phyloP scores from a whole-genome alignment of 306 rosid genomes.

The Clitoria ternatea region DNA sequence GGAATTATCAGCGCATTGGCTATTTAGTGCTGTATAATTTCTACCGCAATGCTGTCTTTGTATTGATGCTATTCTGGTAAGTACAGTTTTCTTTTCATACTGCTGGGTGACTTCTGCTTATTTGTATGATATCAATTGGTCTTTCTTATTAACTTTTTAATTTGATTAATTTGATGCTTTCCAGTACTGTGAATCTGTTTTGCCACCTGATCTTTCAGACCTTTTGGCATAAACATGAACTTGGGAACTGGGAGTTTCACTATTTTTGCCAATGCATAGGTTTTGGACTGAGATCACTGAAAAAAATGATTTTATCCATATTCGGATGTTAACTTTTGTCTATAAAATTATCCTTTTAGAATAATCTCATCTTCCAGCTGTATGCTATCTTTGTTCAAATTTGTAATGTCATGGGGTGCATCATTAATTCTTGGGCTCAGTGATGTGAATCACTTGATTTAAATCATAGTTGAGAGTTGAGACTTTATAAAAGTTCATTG shows the following conservation, averaged over 20 bases:
- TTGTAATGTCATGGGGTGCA: background rate
- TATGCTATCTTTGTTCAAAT: background rate
- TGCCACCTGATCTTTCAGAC: background rate
- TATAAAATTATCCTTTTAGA: background rate
- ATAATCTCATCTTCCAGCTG: background rate
- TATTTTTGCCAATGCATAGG: background rate
- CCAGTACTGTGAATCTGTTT: background rate
- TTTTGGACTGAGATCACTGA: background rate
- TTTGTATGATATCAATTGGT: background rate
- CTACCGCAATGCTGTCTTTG: constrained; percentile 90
- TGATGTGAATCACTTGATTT: background rate
- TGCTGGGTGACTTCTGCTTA: background rate
- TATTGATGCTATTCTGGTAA: constrained; percentile 81
- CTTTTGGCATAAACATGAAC: background rate
- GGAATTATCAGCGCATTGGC: constrained; percentile 90
- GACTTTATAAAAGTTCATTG: background rate
- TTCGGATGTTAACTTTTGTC: background rate
- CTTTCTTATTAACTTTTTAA: background rate
- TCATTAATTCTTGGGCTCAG: background rate
- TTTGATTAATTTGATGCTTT: background rate
- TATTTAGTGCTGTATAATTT: constrained; percentile 79
- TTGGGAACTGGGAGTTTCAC: background rate
- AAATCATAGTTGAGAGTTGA: background rate
- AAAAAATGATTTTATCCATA: background rate
- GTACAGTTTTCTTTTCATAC: constrained; percentile 14